Evolutionary conservation across 2,329 filamentous ascomycete species (phyloP).

Genomic region (Trichoderma asperellum): DNA sequence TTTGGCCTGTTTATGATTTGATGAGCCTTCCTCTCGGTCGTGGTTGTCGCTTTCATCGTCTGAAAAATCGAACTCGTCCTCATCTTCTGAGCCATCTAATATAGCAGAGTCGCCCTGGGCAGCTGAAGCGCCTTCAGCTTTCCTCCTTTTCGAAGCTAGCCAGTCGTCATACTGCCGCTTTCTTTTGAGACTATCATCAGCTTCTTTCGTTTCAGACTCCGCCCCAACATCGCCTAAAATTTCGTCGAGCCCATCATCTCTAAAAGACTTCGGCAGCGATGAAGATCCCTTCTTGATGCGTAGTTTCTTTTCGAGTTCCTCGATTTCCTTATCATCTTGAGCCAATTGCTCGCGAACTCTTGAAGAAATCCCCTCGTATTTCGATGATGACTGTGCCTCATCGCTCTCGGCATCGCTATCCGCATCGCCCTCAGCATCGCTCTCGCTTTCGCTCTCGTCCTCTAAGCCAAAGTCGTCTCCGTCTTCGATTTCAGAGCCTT

Average conservation of each 20-base stretch:
- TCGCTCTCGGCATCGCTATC: conserved; percentile 32
- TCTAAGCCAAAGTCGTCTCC: conserved; percentile 34
- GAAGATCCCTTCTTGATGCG: conserved; percentile 79
- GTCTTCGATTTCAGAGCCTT: conserved; percentile 31
- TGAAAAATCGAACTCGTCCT: conserved; percentile 36
- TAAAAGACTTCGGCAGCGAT: conserved; percentile 70
- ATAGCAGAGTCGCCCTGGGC: conserved; percentile 33
- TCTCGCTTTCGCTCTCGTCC: conserved; percentile 33
- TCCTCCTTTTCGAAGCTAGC: conserved; percentile 56
- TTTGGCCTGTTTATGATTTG: conserved; percentile 47
- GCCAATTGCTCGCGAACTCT: conserved; percentile 60
- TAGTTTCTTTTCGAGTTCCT: conserved; percentile 81
- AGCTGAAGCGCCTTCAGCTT: conserved; percentile 30
- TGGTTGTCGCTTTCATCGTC: conserved; percentile 40
- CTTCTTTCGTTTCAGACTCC: conserved; percentile 54
- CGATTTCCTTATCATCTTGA: conserved; percentile 87
- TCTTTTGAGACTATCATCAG: conserved; percentile 63
- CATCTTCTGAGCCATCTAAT: conserved; percentile 31
- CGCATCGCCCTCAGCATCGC: conserved; percentile 25
- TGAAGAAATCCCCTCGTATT: conserved; percentile 30
- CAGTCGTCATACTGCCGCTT: conserved; percentile 63
- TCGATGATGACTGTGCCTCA: neutral
- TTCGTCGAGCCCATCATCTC: conserved; percentile 81
- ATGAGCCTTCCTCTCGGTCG: conserved; percentile 32
- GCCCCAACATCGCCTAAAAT: conserved; percentile 67